Evolutionary conservation across 106 monocot genomes (phyloP), one percentile per base, ranked within the genome.

Genomic region (Ottelia alismoides): DNA sequence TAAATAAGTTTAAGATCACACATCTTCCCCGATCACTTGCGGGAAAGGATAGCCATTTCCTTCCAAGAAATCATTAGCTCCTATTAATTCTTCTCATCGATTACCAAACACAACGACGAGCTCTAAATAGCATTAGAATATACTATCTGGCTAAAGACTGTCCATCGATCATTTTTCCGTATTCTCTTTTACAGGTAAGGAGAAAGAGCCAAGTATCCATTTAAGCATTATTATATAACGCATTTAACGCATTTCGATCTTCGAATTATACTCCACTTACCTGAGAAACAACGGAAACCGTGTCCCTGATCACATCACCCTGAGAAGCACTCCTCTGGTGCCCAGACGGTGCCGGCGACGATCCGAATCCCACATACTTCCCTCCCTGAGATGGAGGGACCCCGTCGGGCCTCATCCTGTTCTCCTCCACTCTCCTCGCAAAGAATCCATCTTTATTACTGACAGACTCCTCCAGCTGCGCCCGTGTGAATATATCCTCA

Each of bases 291-390:
- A 52, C 51, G 21, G 63, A 64, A 20, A 68, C 31, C 1, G 68
- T 60, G 20, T 68, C 68, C 21, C 25, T 31, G 21, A 64, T 22
- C 18, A 64, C 25, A 35, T 64, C 63, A 27, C 35, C 35, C 51
- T 64, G 31, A 6, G 31, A 22, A 28, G 9, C 45, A 22, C 32
- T 53, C 52, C 32, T 57, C 64, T 49, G 53, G 16, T 52, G 47
- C 25, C 43, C 43, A 2, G 74, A 45, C 4, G 76, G 77, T 1
- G 57, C 57, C 2, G 77, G 74, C 2, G 60, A 64, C 1, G 83
- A 83, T 51, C 83, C 83, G 24, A 78, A 83, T 11, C 83, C 83
- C 22, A 83, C 83, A 51, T 74, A 83, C 71, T 78, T 83, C 18
- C 78, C 83, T 2, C 83, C 83, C 30, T 83, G 74, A 1, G 83